Conservation (phyloP, 140 eudicot species). For the Erigeron philadelphicus region DNA sequence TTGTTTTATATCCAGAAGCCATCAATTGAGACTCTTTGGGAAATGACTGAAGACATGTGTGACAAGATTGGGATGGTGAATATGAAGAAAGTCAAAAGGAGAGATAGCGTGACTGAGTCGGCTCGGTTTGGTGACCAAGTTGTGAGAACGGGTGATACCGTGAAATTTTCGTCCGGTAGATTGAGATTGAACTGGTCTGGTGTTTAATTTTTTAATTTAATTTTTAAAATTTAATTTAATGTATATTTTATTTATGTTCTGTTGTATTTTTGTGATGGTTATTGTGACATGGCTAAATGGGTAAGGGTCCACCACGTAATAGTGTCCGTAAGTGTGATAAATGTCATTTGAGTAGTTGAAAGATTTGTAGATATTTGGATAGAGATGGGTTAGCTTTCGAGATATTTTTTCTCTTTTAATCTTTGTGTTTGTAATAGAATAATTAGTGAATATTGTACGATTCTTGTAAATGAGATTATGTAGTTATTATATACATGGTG, state of each 20-base stretch:
- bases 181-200: slow-evolving; percentile 23
- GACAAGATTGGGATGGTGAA: slow-evolving; percentile 31
- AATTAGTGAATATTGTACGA: not conserved
- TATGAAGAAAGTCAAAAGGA: slow-evolving; percentile 31
- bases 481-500: no score
- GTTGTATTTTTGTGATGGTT: not conserved
- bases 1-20: slow-evolving; percentile 34
- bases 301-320: slow-evolving; percentile 4
- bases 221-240: no score
- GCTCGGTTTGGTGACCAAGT: slow-evolving; percentile 66
- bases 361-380: slow-evolving; percentile 18
- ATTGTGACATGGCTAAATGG: not conserved
- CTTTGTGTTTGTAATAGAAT: not conserved
- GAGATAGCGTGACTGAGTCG: slow-evolving; percentile 45
- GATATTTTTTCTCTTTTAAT: not conserved
- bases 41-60: slow-evolving; percentile 42
- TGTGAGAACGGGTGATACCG: slow-evolving; percentile 36
- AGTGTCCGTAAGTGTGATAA: not conserved
- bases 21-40: slow-evolving; percentile 49
- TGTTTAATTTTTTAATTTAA: not conserved
- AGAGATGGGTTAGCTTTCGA: not conserved
- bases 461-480: not conserved
- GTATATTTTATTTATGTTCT: not conserved
- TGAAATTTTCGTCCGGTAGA: slow-evolving; percentile 56
- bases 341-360: slow-evolving; percentile 7